A percentile compares a stretch with the other conserved stretches of the same genome.
Conservation (phyloP, 1,284 basidiomycete genomes). For the Rugosomyces carneus region DNA sequence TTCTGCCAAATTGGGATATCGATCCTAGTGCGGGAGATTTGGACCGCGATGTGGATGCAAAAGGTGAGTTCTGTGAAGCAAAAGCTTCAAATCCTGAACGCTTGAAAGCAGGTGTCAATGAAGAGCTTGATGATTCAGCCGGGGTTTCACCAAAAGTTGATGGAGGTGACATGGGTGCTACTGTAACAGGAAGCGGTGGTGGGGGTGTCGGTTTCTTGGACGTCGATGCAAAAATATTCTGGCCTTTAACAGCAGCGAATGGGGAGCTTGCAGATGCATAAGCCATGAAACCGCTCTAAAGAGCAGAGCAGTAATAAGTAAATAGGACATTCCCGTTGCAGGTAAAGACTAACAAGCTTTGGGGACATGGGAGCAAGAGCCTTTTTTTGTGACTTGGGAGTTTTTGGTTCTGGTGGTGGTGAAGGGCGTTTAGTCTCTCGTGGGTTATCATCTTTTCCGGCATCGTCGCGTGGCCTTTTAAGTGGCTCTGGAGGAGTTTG, state of each 20-base stretch:
- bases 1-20: conserved; percentile 34
- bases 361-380: conserved; percentile 29
- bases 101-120: conserved; percentile 34
- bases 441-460: conserved; percentile 51
- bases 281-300: conserved; percentile 58
- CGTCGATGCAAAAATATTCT: conserved; percentile 51
- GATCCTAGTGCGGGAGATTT: conserved; percentile 46
- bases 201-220: conserved; percentile 28
- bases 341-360: conserved; percentile 39
- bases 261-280: conserved; percentile 67
- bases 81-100: conserved; percentile 61
- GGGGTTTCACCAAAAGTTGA: conserved; percentile 20
- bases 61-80: conserved; percentile 55
- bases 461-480: conserved; percentile 50
- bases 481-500: conserved; percentile 29
- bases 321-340: conserved; percentile 6
- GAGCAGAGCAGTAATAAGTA: conserved; percentile 9
- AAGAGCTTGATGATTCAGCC: conserved; percentile 24
- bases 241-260: conserved; percentile 61
- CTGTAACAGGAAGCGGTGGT: conserved; percentile 16
- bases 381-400: conserved; percentile 25
- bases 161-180: conserved; percentile 17
- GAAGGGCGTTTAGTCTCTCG: conserved; percentile 58
- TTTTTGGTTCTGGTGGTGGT: conserved; percentile 55
- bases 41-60: conserved; percentile 40